A percentile compares a stretch with the other conserved stretches of the same genome.
Evolutionary conservation across 169 alveolate species (phyloP).

Genomic region (Plasmodium cynomolgi): DNA sequence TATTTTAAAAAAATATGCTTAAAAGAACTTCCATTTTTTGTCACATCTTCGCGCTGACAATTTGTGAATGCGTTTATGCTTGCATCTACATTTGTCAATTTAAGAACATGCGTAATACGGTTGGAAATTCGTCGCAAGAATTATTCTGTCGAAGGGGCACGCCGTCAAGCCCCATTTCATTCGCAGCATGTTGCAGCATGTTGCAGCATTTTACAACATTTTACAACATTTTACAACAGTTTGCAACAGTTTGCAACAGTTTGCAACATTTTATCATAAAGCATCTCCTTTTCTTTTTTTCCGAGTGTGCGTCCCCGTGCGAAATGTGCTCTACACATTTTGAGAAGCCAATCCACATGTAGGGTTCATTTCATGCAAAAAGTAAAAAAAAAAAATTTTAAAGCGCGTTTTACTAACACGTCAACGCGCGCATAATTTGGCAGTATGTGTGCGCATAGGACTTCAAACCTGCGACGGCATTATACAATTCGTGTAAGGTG

Average conservation of each 20-base stretch:
- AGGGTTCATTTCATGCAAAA: not conserved
- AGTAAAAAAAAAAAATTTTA: not conserved
- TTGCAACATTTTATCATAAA: not conserved
- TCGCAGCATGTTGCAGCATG: not conserved
- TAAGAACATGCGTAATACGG: not conserved
- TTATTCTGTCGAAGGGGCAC: not conserved
- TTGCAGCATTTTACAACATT: not conserved
- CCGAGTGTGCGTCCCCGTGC: not conserved
- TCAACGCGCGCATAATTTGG: not conserved
- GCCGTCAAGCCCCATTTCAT: not conserved
- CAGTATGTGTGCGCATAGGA: not conserved
- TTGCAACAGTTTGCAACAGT: too few species aligned
- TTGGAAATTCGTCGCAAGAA: conserved; percentile 2
- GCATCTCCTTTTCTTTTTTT: not conserved
- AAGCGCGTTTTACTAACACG: not conserved
- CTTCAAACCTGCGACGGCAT: not conserved
- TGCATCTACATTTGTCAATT: conserved; percentile 1
- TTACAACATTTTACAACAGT: too few species aligned
- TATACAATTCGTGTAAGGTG: not conserved
- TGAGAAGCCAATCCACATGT: not conserved
- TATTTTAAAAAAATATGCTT: not conserved
- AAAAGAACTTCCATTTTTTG: not conserved
- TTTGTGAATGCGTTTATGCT: not conserved
- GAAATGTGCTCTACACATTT: not conserved
- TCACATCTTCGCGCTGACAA: not conserved